phyloP scores from a whole-genome alignment of 1,139 yeast species.

The Yamadazyma taylorii region DNA sequence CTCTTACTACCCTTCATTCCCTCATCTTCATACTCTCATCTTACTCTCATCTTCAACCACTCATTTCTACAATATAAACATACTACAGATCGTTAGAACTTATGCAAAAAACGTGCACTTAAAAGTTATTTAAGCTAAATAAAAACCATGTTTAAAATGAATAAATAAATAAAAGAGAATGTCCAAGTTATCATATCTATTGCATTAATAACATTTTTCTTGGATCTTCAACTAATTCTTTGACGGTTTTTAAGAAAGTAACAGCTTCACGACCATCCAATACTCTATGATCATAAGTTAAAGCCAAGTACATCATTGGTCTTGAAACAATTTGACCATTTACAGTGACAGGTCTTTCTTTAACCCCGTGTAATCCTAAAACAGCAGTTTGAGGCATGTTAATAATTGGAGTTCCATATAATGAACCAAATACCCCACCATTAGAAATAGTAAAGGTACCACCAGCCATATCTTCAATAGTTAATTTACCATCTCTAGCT shows the following conservation, averaged over 20 bases:
- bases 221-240: constrained; percentile 98
- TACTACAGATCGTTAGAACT: not conserved
- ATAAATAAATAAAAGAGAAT: constrained; percentile 1
- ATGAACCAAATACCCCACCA: constrained; percentile 98
- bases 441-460: constrained; percentile 99
- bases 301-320: constrained; percentile 99
- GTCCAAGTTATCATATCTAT: constrained; percentile 15
- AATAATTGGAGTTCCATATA: constrained; percentile 97
- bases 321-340: constrained; percentile 94
- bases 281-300: constrained; percentile 97
- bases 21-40: too few relatives aligned
- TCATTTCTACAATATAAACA: not conserved
- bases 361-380: constrained; percentile 95
- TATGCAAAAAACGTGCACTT: constrained; percentile 7
- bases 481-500: constrained; percentile 96
- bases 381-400: constrained; percentile 99
- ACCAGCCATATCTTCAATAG: constrained; percentile 98
- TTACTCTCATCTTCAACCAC: too few relatives aligned
- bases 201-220: constrained; percentile 89
- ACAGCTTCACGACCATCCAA: constrained; percentile 99
- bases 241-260: constrained; percentile 90
- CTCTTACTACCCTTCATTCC: too few relatives aligned
- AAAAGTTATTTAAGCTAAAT: constrained; percentile 1
- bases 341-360: constrained; percentile 96
- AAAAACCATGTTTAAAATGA: constrained; percentile 1